Conservation (phyloP, 441 rosid species). For the Metrosideros polymorpha region DNA sequence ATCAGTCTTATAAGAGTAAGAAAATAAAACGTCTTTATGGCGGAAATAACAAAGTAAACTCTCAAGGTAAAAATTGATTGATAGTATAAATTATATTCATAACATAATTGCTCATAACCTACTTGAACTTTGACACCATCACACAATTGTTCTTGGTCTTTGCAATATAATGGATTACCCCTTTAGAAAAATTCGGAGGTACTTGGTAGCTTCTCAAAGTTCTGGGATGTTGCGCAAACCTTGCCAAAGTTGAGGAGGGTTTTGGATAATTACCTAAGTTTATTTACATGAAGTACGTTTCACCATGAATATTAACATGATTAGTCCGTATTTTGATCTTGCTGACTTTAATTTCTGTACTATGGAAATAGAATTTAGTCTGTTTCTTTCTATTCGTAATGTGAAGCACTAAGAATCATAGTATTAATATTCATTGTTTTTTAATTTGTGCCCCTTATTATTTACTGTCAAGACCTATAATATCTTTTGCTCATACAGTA, state of each 20-base stretch:
- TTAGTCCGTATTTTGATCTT: neutral
- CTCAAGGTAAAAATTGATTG: no score
- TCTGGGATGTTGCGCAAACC: no score
- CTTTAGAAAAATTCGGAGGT: neutral
- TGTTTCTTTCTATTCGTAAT: neutral
- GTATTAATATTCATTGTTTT: neutral
- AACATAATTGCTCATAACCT: neutral
- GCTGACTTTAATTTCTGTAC: neutral
- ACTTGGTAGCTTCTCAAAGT: no score
- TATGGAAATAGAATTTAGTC: neutral
- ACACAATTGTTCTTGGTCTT: neutral
- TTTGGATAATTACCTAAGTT: neutral
- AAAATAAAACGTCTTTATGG: no score
- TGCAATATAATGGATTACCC: neutral
- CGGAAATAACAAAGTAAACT: no score
- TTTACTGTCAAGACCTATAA: neutral
- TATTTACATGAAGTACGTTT: neutral
- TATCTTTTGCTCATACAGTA: neutral
- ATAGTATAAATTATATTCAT: no score
- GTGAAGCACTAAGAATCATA: neutral
- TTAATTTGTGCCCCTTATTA: neutral
- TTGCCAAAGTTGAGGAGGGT: neutral
- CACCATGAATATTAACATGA: neutral
- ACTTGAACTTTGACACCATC: neutral
- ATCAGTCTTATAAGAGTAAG: no score